Percentiles rank a stretch among this genome's conserved stretches.
These are phyloP conservation scores for Agrocybe pediades DNA, from an alignment of 768 basidiomycete species.

Conservation along the genomic window DNA sequence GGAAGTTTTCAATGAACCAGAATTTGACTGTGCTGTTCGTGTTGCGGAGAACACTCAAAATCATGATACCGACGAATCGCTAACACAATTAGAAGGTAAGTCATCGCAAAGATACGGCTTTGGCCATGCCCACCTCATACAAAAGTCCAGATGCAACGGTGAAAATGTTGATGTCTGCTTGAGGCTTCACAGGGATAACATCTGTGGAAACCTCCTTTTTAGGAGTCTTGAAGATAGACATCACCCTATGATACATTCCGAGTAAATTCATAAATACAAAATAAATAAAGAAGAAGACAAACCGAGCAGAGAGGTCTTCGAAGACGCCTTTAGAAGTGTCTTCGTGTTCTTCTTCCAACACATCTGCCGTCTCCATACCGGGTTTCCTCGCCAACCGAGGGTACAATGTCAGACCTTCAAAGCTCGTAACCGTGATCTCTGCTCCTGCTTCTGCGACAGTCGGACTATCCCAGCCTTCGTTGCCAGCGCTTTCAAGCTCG, in stretches of 20 bases:
- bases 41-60: constrained; percentile 91
- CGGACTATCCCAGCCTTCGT: constrained; percentile 86
- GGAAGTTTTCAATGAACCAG: constrained; percentile 99
- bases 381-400: constrained; percentile 69
- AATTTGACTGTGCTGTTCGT: constrained; percentile 96
- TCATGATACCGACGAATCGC: constrained; percentile 99
- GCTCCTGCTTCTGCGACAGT: constrained; percentile 67
- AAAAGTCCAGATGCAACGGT: constrained; percentile 96
- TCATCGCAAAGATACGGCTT: not conserved
- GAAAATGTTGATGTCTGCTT: constrained; percentile 98
- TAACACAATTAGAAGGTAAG: constrained; percentile 28
- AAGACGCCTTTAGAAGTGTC: constrained; percentile 41
- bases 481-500: constrained; percentile 82
- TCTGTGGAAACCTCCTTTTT: constrained; percentile 28
- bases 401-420: constrained; percentile 88
- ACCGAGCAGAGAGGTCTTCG: constrained; percentile 55
- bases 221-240: constrained; percentile 41
- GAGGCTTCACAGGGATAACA: constrained; percentile 33
- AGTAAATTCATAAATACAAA: constrained; percentile 16
- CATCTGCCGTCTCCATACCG: constrained; percentile 84
- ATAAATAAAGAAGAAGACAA: constrained; percentile 3
- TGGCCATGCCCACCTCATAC: constrained; percentile 71
- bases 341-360: constrained; percentile 54
- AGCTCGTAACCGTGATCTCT: constrained; percentile 81
- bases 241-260: constrained; percentile 32